phyloP scores from a whole-genome alignment of 306 rosid species.

The Vigna radiata region DNA sequence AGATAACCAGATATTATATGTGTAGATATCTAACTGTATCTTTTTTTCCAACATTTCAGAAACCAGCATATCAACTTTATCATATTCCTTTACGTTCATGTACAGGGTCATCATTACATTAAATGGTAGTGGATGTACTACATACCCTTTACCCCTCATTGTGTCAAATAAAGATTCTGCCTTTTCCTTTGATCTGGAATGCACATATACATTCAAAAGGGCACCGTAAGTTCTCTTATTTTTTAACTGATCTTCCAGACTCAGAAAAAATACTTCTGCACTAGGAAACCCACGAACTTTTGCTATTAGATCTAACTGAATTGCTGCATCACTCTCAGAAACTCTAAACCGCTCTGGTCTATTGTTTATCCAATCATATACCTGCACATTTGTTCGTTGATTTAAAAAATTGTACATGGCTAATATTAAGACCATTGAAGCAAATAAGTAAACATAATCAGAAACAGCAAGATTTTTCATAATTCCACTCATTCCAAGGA shows the following conservation, averaged over 20 bases:
- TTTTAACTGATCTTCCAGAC: constrained; percentile 58
- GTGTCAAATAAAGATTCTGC: constrained; percentile 80
- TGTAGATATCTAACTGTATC: constrained; percentile 77
- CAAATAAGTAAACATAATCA: constrained; percentile 13
- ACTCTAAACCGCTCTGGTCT: constrained; percentile 84
- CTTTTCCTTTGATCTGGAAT: constrained; percentile 61
- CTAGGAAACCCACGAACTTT: constrained; percentile 77
- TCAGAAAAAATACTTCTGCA: constrained; percentile 81
- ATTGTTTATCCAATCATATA: constrained; percentile 90
- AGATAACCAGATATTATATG: constrained; percentile 94
- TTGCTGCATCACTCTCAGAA: constrained; percentile 80
- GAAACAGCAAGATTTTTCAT: background rate
- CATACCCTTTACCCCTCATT: constrained; percentile 78
- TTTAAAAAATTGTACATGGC: constrained; percentile 26
- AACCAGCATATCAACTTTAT: constrained; percentile 71
- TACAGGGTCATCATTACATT: constrained; percentile 99
- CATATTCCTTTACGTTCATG: constrained; percentile 81
- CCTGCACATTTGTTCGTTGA: constrained; percentile 52
- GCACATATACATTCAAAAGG: constrained; percentile 82
- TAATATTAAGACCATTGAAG: constrained; percentile 21
- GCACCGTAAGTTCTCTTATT: constrained; percentile 85
- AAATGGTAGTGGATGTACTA: constrained; percentile 73
- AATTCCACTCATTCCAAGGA: constrained; percentile 18
- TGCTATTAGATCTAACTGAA: constrained; percentile 83
- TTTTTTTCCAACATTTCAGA: constrained; percentile 79